phyloP scores from a whole-genome alignment of 371 early-diverging fungal species.

The Mucor irregularis region DNA sequence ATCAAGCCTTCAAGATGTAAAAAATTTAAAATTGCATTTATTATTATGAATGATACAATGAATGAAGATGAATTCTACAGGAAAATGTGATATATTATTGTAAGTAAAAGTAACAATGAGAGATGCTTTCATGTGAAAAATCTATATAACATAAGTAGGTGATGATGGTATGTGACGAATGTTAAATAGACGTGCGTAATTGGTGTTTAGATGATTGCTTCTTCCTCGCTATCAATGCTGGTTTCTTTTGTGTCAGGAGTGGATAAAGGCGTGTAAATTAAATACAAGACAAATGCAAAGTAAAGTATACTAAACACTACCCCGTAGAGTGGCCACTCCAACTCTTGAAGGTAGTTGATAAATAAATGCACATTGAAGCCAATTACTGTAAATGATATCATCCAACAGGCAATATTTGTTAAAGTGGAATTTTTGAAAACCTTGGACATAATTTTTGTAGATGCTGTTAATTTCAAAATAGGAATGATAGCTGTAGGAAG shows the following conservation, averaged over 20 bases:
- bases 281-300: constrained; percentile 22
- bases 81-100: too few relatives aligned
- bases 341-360: constrained; percentile 35
- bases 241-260: constrained; percentile 13
- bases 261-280: constrained; percentile 20
- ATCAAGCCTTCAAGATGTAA: too few relatives aligned
- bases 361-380: constrained; percentile 57
- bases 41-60: too few relatives aligned
- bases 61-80: too few relatives aligned
- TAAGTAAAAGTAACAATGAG: too few relatives aligned
- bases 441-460: constrained; percentile 48
- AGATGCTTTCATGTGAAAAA: too few relatives aligned
- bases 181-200: too few relatives aligned
- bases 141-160: too few relatives aligned
- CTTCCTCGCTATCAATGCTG: background rate
- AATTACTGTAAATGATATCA: constrained; percentile 50
- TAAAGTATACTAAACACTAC: constrained; percentile 14
- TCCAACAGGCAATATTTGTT: constrained; percentile 33
- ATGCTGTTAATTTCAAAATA: constrained; percentile 62
- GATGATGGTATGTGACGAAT: too few relatives aligned
- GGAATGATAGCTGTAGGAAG: constrained; percentile 75
- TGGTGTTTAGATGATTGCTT: background rate
- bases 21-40: too few relatives aligned
- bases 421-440: constrained; percentile 41
- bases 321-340: constrained; percentile 20